phyloP scores from a whole-genome alignment of 2,329 filamentous ascomycete genomes.

The Verticillium albo-atrum region DNA sequence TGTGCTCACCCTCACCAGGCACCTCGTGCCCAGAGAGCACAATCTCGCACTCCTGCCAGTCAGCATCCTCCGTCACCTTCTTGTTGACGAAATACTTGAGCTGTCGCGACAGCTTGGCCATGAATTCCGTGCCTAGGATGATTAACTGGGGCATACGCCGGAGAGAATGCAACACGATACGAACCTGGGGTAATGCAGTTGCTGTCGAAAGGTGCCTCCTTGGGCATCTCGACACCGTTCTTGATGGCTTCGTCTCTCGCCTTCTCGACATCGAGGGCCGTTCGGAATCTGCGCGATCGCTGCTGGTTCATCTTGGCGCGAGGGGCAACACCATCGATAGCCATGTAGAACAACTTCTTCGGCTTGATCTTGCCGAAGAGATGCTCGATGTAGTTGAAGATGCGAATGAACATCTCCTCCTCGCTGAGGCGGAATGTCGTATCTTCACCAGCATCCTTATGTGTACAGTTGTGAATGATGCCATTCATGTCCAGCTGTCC shows the following conservation, averaged over 20 bases:
- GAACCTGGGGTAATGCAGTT: slow-evolving; percentile 94
- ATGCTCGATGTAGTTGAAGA: slow-evolving; percentile 99
- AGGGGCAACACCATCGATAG: slow-evolving; percentile 94
- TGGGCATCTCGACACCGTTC: slow-evolving; percentile 88
- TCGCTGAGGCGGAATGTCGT: slow-evolving; percentile 90
- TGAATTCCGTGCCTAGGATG: slow-evolving; percentile 72
- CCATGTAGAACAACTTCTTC: slow-evolving; percentile 99
- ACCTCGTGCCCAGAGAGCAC: slow-evolving; percentile 97
- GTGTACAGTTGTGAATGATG: slow-evolving; percentile 99
- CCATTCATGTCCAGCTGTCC: slow-evolving; percentile 89
- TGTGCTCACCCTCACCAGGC: slow-evolving; percentile 96
- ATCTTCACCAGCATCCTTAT: slow-evolving; percentile 85
- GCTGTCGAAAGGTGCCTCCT: slow-evolving; percentile 94
- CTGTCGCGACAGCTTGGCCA: slow-evolving; percentile 92
- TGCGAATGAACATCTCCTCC: slow-evolving; percentile 99
- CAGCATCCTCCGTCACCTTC: slow-evolving; percentile 92
- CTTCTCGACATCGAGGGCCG: slow-evolving; percentile 83
- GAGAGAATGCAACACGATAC: not conserved
- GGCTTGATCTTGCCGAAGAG: slow-evolving; percentile 98
- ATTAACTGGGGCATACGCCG: slow-evolving; percentile 6
- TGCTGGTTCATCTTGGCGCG: slow-evolving; percentile 99
- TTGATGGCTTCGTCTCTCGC: slow-evolving; percentile 88
- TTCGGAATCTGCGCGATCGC: slow-evolving; percentile 89
- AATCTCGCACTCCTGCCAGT: slow-evolving; percentile 96
- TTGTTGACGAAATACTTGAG: slow-evolving; percentile 99